A percentile compares a stretch with the other conserved stretches of the same genome.
phyloP scores from a whole-genome alignment of 192 early-diverging fungal species.

The Gamsiella multidivaricata region DNA sequence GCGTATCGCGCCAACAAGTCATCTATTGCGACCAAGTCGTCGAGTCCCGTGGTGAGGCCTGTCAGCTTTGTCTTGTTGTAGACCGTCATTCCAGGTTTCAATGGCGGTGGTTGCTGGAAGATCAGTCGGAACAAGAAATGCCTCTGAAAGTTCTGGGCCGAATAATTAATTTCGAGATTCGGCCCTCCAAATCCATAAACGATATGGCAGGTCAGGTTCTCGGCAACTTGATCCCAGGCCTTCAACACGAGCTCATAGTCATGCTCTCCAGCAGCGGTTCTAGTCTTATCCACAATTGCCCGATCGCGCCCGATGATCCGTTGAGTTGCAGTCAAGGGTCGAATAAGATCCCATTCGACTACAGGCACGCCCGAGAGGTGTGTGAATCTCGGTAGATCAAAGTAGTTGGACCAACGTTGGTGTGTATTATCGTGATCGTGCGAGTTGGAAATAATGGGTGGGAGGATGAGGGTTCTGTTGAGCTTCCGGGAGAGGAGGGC shows the following conservation, averaged over 20 bases:
- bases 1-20: constrained; percentile 22
- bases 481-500: constrained; percentile 22
- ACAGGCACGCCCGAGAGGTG: constrained; percentile 28
- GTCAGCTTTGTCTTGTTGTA: background rate
- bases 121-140: constrained; percentile 30
- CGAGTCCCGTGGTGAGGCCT: background rate
- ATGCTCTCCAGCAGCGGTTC: no score
- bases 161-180: constrained; percentile 1
- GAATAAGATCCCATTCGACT: constrained; percentile 32
- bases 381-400: constrained; percentile 30
- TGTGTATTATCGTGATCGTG: constrained; percentile 46
- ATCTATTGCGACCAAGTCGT: constrained; percentile 11
- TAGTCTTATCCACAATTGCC: background rate
- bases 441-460: constrained; percentile 44
- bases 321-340: constrained; percentile 27
- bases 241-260: background rate
- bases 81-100: background rate
- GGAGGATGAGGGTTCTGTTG: constrained; percentile 35
- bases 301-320: constrained; percentile 17
- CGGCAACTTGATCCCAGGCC: constrained; percentile 18
- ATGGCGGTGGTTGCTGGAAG: background rate
- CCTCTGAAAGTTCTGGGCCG: constrained; percentile 12
- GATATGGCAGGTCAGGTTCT: constrained; percentile 32
- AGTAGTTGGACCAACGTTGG: constrained; percentile 34
- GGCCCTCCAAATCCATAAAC: constrained; percentile 19